A percentile compares a stretch with the other conserved stretches of the same genome.
Evolutionary conservation across 441 rosid species (phyloP).

Genomic region (Erodium texanum): DNA sequence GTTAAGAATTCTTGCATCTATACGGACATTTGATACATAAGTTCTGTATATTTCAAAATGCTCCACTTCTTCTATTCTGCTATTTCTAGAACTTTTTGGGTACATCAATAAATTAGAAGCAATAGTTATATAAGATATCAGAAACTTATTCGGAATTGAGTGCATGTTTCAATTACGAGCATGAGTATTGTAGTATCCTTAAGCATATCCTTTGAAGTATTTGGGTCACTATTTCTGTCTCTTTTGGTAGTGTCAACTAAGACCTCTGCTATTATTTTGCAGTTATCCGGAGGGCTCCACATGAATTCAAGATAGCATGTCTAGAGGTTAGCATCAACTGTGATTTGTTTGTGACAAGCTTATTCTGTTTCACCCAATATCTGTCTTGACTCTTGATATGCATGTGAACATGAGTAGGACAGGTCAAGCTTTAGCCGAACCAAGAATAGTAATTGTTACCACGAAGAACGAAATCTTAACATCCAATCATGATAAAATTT

Average conservation of each 20-base stretch:
- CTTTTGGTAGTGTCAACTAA: constrained; percentile 18
- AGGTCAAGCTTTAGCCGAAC: not conserved
- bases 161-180: constrained; percentile 1
- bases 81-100: not conserved
- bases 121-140: not conserved
- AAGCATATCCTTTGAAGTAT: not conserved
- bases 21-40: not conserved
- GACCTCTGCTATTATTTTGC: constrained; percentile 17
- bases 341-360: not conserved
- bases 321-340: constrained; percentile 62
- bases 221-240: not conserved
- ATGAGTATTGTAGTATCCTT: not conserved
- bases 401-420: not conserved
- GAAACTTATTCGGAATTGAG: not conserved
- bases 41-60: not conserved
- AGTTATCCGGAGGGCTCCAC: constrained; percentile 98
- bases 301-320: constrained; percentile 96
- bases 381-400: not conserved
- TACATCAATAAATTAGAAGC: not conserved
- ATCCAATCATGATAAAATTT: not conserved
- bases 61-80: not conserved
- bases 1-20: not conserved
- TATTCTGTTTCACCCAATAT: not conserved
- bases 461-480: not conserved
- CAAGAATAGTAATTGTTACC: not conserved